phyloP scores from a whole-genome alignment of 768 basidiomycete genomes.

The Trametes cinnabarina region DNA sequence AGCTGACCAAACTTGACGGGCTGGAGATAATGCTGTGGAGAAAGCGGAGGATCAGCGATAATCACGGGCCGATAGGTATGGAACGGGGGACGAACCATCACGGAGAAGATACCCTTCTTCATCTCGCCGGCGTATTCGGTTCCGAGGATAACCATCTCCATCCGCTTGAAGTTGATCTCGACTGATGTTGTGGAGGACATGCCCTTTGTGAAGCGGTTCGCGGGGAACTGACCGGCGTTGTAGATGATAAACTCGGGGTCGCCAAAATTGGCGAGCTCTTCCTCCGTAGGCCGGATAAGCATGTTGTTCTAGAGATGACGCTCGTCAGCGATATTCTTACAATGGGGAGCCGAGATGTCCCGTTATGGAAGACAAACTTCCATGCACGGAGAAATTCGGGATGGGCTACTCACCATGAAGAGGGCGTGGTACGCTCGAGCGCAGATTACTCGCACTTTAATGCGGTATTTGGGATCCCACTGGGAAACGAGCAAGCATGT shows the following conservation, averaged over 20 bases:
- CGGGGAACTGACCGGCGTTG: conserved; percentile 99
- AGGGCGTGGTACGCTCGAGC: conserved; percentile 97
- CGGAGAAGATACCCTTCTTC: conserved; percentile 99
- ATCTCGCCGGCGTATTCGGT: conserved; percentile 99
- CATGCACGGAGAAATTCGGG: conserved; percentile 7
- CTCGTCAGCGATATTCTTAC: conserved; percentile 13
- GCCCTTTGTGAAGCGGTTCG: conserved; percentile 99
- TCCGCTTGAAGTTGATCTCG: conserved; percentile 99
- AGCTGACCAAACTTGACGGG: conserved; percentile 98
- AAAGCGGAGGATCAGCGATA: conserved; percentile 10
- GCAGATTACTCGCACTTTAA: conserved; percentile 99
- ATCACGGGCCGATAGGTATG: background rate
- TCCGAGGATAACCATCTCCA: conserved; percentile 99
- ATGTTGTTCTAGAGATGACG: conserved; percentile 78
- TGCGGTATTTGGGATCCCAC: conserved; percentile 99
- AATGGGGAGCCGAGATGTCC: conserved; percentile 6
- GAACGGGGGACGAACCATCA: conserved; percentile 63
- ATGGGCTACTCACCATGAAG: conserved; percentile 77
- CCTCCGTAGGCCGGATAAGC: conserved; percentile 96
- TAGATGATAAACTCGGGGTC: conserved; percentile 99
- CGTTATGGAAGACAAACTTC: conserved; percentile 1
- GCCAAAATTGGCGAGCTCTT: conserved; percentile 91
- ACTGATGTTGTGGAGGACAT: conserved; percentile 99
- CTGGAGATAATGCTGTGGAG: conserved; percentile 85
- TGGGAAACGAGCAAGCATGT: conserved; percentile 25